A percentile compares a stretch with the other conserved stretches of the same genome.
Conservation (phyloP, 805 yeast species). For the Hyphopichia homilentoma region DNA sequence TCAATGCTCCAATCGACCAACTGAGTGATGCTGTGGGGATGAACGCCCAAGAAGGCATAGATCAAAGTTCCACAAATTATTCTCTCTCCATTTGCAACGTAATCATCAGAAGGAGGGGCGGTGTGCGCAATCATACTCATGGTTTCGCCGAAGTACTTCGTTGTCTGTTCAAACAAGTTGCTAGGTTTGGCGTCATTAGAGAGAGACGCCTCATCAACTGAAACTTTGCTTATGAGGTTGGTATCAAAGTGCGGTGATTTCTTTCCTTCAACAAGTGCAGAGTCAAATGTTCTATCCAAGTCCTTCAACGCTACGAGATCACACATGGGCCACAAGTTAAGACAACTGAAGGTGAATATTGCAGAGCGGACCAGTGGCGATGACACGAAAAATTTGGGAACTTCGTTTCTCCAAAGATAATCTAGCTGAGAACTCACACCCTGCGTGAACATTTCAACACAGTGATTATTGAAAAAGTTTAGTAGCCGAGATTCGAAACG, state of each 20-base stretch:
- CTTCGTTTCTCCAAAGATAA: conserved; percentile 20
- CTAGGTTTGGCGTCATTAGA: conserved; percentile 5
- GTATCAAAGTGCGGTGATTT: no score
- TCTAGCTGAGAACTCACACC: conserved; percentile 17
- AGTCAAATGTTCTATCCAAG: no score
- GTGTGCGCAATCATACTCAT: no score
- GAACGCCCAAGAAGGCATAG: conserved; percentile 29
- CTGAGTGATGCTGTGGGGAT: conserved; percentile 27
- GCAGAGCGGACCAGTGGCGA: conserved; percentile 24
- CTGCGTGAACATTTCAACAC: conserved; percentile 24
- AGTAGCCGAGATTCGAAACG: conserved; percentile 21
- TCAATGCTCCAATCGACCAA: no score
- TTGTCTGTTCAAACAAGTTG: conserved; percentile 12
- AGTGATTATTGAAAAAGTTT: conserved; percentile 24
- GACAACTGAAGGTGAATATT: conserved; percentile 20
- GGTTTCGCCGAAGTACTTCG: conserved; percentile 18
- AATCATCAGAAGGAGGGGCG: no score
- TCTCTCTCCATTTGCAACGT: no score
- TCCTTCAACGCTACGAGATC: conserved; percentile 10
- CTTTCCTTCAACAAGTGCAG: no score
- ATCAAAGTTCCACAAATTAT: no score
- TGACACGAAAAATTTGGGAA: conserved; percentile 20
- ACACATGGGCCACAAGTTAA: conserved; percentile 22
- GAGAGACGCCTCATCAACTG: no score
- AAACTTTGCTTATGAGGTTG: no score